phyloP scores from a whole-genome alignment of 2,329 filamentous ascomycete genomes.

The Macrophomina tecta region DNA sequence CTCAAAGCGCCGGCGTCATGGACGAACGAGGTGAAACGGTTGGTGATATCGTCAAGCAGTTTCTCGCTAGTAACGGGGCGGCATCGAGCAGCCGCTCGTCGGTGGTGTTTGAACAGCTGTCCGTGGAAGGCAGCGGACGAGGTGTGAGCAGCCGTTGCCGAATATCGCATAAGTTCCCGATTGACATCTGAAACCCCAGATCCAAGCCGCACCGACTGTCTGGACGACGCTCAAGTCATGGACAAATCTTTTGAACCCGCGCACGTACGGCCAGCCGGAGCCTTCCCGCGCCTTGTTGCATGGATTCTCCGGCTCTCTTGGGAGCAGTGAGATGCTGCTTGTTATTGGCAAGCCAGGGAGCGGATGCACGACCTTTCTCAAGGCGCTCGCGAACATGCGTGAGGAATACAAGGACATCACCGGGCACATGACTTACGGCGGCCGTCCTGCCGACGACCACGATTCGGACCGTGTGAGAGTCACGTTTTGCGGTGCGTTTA shows the following conservation, averaged over 20 bases:
- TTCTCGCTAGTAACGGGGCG: not conserved
- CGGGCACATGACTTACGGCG: not conserved
- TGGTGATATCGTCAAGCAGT: not conserved
- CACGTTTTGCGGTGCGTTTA: conserved; percentile 34
- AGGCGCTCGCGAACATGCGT: conserved; percentile 60
- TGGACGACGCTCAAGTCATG: not conserved
- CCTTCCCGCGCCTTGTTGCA: not conserved
- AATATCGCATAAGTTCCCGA: not conserved
- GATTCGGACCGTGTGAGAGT: conserved; percentile 31
- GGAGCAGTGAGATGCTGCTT: conserved; percentile 48
- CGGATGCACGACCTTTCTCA: conserved; percentile 67
- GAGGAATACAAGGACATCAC: conserved; percentile 7
- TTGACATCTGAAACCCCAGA: not conserved
- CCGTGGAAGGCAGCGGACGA: not conserved
- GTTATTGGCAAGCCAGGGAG: conserved; percentile 53
- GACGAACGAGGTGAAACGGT: not conserved
- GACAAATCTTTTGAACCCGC: not conserved
- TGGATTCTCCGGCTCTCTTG: not conserved
- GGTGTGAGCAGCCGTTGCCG: not conserved
- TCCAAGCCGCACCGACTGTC: not conserved
- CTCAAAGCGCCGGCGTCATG: not conserved
- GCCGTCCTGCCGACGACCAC: conserved; percentile 14
- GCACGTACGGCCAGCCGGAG: not conserved
- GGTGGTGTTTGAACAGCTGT: not conserved
- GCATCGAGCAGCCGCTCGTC: not conserved